These are phyloP conservation scores for Microstegium vimineum DNA, from an alignment of 176 grass and related monocot genomes.

Conservation along the genomic window DNA sequence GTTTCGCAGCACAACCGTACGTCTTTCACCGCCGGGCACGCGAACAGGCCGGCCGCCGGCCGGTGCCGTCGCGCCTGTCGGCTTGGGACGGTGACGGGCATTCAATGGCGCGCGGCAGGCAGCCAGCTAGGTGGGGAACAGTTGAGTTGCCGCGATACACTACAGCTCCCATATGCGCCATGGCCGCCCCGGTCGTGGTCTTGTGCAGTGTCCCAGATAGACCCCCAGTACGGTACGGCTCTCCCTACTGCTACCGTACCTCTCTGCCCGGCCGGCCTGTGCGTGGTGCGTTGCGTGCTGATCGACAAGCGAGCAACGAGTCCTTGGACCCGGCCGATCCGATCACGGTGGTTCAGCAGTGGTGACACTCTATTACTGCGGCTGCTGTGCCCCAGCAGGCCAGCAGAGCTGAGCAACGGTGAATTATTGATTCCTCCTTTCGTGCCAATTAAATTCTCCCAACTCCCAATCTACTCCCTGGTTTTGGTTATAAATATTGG, in stretches of 20 bases:
- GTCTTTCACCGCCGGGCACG: not conserved
- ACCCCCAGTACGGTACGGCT: not conserved
- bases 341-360: not conserved
- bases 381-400: not conserved
- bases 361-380: not conserved
- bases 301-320: not conserved
- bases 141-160: conserved; percentile 26
- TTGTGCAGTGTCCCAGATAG: too few relatives aligned
- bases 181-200: not conserved
- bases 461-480: conserved; percentile 24
- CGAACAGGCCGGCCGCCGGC: not conserved
- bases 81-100: conserved; percentile 31
- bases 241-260: not conserved
- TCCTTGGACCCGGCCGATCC: not conserved
- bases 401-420: not conserved
- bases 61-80: not conserved
- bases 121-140: not conserved
- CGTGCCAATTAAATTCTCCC: conserved; percentile 30
- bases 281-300: not conserved
- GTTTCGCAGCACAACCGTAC: not conserved
- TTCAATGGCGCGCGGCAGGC: conserved; percentile 23
- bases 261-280: too few relatives aligned
- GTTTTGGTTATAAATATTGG: conserved; percentile 27
- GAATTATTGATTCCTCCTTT: not conserved
- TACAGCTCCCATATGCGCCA: not conserved